Evolutionary conservation across 2,329 filamentous ascomycete genomes (phyloP), one percentile per base, ranked within the genome.

Genomic region (Fusarium sp.): DNA sequence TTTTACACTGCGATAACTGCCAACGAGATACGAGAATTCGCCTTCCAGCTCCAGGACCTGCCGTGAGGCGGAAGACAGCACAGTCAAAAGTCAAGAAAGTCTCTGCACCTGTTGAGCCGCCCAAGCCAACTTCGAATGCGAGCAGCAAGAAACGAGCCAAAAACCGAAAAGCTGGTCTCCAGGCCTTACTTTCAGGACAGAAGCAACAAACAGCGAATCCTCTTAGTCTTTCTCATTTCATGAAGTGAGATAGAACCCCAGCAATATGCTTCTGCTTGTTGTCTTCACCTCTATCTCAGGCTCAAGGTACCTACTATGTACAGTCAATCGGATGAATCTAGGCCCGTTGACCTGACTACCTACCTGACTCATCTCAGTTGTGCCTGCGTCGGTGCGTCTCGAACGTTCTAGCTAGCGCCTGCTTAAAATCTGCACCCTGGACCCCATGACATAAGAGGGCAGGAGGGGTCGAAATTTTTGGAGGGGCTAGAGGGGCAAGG

Each of bases 111-210:
- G n/a, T 50, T 16, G 72, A 72, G 21, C 50, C 58, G 77, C 52
- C 82, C 74, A 72, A 77, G 63, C 71, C 62, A 18, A 81, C 83
- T 3, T 80, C 84, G 33, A 89, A 87, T 74, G 84, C 86, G 10
- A 88, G 80, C 78, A 90, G 87, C 79, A 90, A 88, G 79, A 91
- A 90, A 79, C 83, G 89, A 49, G 87, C 89, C 31, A 91, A 89
- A 79, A 86, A 81, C 64, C 83, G 89, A 63, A 92, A 91, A 77
- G 86, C 88, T 33, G 89, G 88, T 2, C 80, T 92, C n/a, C 87
- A 91, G 75, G 88, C 89, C 50, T 76, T 92, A 39, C 80, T 92
- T n/a, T 84, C 80, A 7, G 76, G 84, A 47, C 86, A 88, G 68
- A 82, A 81, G 73, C 82, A 82, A 52, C 82, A 81, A 72, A 72